A percentile compares a stretch with the other conserved stretches of the same genome.
phyloP scores from a whole-genome alignment of 2,329 filamentous ascomycete genomes.

The Colletotrichum lupini region DNA sequence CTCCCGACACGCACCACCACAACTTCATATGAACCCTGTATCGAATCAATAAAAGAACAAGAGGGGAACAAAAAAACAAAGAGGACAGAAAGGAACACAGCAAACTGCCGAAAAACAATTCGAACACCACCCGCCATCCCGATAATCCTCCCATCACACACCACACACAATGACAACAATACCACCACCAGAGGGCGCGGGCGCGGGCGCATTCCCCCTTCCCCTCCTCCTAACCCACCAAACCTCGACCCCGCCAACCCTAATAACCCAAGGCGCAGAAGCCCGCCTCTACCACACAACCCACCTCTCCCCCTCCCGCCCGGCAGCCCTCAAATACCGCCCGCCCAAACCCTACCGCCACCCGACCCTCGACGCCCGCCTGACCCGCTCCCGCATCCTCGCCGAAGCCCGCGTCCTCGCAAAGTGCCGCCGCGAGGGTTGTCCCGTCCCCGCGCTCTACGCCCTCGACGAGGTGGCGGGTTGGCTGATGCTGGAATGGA shows the following conservation, averaged over 20 bases:
- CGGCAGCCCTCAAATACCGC: conserved; percentile 89
- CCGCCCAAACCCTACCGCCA: conserved; percentile 93
- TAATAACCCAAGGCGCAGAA: conserved; percentile 95
- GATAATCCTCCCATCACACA: neutral
- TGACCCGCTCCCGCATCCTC: conserved; percentile 88
- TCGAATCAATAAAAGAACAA: neutral
- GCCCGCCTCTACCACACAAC: conserved; percentile 90
- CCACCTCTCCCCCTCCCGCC: conserved; percentile 75
- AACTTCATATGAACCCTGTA: neutral
- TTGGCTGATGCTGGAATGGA: conserved; percentile 88
- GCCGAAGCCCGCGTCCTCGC: conserved; percentile 89
- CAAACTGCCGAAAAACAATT: neutral
- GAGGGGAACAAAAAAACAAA: neutral
- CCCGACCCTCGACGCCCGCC: conserved; percentile 84
- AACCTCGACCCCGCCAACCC: conserved; percentile 67
- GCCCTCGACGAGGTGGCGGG: conserved; percentile 72
- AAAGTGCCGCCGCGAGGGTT: conserved; percentile 81
- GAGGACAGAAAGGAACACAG: neutral
- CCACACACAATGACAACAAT: neutral
- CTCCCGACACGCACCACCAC: neutral
- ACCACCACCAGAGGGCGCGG: neutral
- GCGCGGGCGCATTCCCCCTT: conserved; percentile 58
- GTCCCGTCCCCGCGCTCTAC: conserved; percentile 85
- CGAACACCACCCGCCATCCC: neutral
- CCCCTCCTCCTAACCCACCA: conserved; percentile 74